phyloP scores from a whole-genome alignment of 2,329 filamentous ascomycete species.

The Pseudogymnoascus sp. region DNA sequence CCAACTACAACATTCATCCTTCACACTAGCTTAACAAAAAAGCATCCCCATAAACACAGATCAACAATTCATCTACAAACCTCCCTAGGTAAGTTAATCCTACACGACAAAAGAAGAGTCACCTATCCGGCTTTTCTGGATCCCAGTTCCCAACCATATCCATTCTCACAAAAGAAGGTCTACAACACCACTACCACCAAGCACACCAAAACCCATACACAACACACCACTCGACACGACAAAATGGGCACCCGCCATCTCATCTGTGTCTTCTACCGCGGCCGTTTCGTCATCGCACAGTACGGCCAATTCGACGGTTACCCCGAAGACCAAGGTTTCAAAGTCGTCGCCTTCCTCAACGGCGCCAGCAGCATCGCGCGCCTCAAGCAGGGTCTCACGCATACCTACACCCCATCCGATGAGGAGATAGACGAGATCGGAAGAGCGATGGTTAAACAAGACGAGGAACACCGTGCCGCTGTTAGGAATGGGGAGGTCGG shows the following conservation, averaged over 20 bases:
- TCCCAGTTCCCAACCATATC: neutral
- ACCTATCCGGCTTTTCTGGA: neutral
- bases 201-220: neutral
- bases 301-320: slow-evolving; percentile 25
- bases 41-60: neutral
- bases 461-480: too few relatives aligned
- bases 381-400: slow-evolving; percentile 18
- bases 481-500: too few relatives aligned
- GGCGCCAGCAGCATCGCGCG: slow-evolving; percentile 18
- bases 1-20: neutral
- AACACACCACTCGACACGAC: neutral
- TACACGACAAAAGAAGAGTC: neutral
- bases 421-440: neutral
- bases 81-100: neutral
- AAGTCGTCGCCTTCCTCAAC: slow-evolving; percentile 20
- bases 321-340: slow-evolving; percentile 18
- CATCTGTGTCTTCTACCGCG: slow-evolving; percentile 2
- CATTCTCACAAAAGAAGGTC: too few relatives aligned
- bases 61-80: neutral
- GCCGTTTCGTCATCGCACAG: slow-evolving; percentile 18
- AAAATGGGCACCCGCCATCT: slow-evolving; percentile 3
- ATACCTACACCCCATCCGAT: slow-evolving; percentile 13
- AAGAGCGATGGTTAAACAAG: too few relatives aligned
- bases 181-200: too few relatives aligned
- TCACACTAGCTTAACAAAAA: too few relatives aligned